Conservation (phyloP, 2,329 filamentous ascomycete species). For the Blastomyces parvus region DNA sequence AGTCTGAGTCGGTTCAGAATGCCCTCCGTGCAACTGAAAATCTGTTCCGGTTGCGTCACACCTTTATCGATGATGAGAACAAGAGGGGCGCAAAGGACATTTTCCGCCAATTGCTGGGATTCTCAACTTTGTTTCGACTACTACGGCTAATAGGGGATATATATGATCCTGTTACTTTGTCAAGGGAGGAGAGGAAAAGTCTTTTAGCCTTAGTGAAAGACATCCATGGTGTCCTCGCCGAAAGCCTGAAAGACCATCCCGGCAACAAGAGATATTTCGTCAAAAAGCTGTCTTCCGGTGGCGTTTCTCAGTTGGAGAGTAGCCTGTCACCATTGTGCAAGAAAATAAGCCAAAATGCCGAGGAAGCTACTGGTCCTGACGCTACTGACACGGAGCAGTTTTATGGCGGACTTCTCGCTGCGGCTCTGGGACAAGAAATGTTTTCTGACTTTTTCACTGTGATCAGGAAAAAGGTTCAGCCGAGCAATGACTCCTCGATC, state of each 20-base stretch:
- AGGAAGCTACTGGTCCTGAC: conserved; percentile 3
- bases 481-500: conserved; percentile 16
- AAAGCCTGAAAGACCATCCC: conserved; percentile 64
- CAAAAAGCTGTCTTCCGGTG: conserved; percentile 62
- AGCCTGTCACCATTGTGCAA: conserved; percentile 56
- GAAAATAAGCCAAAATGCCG: conserved; percentile 38
- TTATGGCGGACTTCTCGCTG: conserved; percentile 72
- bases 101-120: conserved; percentile 72
- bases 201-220: conserved; percentile 59
- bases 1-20: conserved; percentile 25
- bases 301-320: conserved; percentile 69
- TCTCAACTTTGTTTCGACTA: conserved; percentile 61
- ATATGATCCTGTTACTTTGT: conserved; percentile 55
- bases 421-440: conserved; percentile 68
- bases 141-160: conserved; percentile 63
- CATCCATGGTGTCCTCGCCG: conserved; percentile 54
- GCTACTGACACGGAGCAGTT: conserved; percentile 58
- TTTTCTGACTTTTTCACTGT: conserved; percentile 57
- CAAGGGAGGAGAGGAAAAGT: conserved; percentile 53
- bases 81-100: conserved; percentile 58
- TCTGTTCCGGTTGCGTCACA: conserved; percentile 58
- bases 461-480: conserved; percentile 25
- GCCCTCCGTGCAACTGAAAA: conserved; percentile 43
- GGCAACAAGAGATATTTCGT: conserved; percentile 85
- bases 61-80: conserved; percentile 45